Conservation (phyloP, 140 eudicot species). For the Stevia rebaudiana region DNA sequence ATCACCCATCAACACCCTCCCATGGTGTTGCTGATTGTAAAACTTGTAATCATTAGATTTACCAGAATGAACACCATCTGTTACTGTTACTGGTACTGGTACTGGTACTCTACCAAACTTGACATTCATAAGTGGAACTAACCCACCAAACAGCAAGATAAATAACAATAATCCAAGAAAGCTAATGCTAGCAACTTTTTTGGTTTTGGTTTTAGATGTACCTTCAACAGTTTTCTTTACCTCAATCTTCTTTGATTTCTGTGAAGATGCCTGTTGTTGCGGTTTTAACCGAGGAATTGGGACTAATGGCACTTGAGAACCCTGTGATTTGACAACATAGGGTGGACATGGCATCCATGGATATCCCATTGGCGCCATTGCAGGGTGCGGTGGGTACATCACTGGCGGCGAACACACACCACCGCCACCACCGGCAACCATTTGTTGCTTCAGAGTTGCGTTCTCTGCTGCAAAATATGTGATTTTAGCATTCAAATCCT, state of each 20-base stretch:
- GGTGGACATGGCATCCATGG: conserved; percentile 91
- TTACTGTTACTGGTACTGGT: not conserved
- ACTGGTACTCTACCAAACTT: conserved; percentile 32
- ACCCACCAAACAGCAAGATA: conserved; percentile 74
- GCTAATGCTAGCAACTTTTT: conserved; percentile 88
- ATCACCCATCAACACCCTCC: conserved; percentile 54
- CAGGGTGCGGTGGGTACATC: conserved; percentile 63
- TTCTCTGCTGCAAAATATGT: conserved; percentile 64
- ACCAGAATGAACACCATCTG: conserved; percentile 23
- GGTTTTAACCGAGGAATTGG: conserved; percentile 87
- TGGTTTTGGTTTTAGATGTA: conserved; percentile 50
- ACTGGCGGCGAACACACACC: conserved; percentile 36
- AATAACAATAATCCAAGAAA: conserved; percentile 75
- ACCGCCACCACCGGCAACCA: conserved; percentile 42
- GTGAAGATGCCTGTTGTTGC: conserved; percentile 32
- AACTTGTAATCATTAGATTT: conserved; percentile 28
- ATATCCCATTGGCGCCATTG: conserved; percentile 59
- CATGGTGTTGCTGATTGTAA: conserved; percentile 38
- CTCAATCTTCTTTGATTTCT: conserved; percentile 52
- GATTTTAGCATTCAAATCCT: conserved; percentile 66
- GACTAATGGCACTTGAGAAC: conserved; percentile 81
- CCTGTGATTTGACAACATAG: conserved; percentile 62
- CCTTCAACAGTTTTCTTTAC: conserved; percentile 49
- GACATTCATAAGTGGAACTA: conserved; percentile 67
- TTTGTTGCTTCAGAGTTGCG: conserved; percentile 61